These are phyloP conservation scores for Hypholoma sublateritium DNA, from an alignment of 768 basidiomycete species.

Conservation along the genomic window DNA sequence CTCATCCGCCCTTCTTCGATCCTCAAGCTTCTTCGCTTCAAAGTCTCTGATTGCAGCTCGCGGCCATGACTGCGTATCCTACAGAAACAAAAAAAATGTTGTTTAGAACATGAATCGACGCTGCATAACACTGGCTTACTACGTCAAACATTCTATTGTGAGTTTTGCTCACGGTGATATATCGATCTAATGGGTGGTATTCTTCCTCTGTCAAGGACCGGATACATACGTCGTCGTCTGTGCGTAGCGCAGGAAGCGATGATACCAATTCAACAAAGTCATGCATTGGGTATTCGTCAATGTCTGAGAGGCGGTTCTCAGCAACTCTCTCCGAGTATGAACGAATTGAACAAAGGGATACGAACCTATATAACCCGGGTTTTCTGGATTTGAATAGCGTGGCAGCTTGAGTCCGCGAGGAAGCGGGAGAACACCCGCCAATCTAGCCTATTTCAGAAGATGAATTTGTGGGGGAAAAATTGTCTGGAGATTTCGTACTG, in stretches of 20 bases:
- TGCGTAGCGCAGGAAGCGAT: not conserved
- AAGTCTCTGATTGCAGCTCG: not conserved
- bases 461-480: not conserved
- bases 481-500: not conserved
- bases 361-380: too few species aligned
- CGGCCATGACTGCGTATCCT: not conserved
- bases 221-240: slow-evolving; percentile 25
- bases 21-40: not conserved
- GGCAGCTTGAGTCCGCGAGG: too few species aligned
- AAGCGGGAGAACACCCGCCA: too few species aligned
- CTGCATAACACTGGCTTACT: not conserved
- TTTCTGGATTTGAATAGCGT: too few species aligned
- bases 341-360: too few species aligned
- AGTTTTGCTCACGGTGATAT: slow-evolving; percentile 8
- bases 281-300: not conserved
- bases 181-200: slow-evolving; percentile 32
- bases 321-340: too few species aligned
- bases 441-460: too few species aligned
- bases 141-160: not conserved
- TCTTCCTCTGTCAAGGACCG: slow-evolving; percentile 39
- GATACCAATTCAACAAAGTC: not conserved
- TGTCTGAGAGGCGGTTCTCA: not conserved
- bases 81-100: too few species aligned
- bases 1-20: not conserved
- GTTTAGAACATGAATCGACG: too few species aligned